Base-by-base conservation (phyloP, 805 yeast species). In the Wickerhamiella sergipiensis region DNA sequence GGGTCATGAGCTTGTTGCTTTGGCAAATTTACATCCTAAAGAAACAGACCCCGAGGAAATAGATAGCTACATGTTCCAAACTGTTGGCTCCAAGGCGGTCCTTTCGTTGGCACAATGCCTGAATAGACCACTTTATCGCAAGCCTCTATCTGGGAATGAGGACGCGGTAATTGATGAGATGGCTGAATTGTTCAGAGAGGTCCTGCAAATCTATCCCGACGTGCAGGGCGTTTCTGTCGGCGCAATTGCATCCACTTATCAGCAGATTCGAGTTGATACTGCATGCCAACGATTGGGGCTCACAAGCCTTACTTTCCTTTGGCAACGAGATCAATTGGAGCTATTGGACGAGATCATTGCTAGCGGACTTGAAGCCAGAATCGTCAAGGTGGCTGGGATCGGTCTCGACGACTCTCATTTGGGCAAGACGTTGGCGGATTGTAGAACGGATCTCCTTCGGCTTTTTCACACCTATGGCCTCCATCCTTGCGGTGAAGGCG, bases 401-500 rank as follows among this genome's bases (percentile, higher is more conserved):
- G 98, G 98, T 0, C 72, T 92, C 47, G 72, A 76, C 51, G 72
- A 74, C 15, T 62, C 61, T 1, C 85, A 88, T 66, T 68, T 92
- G 54, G 95, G 94, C 1, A 75, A 76, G 63, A 69, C 81, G 1
- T 69, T 92, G 43, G 76, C 72, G 4, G 76, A 84, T 54, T 69
- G 83, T 55, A 76, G 74, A 50, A 83, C 86, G 1, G 74, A 69
- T 0, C 65, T 92, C 62, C 55, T 60, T 5, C 51, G 49, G 12
- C 68, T 89, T 53, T 83, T 88, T 63, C 53, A 63, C 9, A 67
- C 70, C 64, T 89, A 78, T 66, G 95, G 89, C 1, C 85, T 89
- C 13, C 96, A 90, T 64, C 80, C 92, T 0, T 92, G 98, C 69
- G 99, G 99, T 13, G 99, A 92, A 70, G 99, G 99, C 33, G 99